Evolutionary conservation across 2,329 filamentous ascomycete genomes (phyloP).

Genomic region (Ascomycota sp.): DNA sequence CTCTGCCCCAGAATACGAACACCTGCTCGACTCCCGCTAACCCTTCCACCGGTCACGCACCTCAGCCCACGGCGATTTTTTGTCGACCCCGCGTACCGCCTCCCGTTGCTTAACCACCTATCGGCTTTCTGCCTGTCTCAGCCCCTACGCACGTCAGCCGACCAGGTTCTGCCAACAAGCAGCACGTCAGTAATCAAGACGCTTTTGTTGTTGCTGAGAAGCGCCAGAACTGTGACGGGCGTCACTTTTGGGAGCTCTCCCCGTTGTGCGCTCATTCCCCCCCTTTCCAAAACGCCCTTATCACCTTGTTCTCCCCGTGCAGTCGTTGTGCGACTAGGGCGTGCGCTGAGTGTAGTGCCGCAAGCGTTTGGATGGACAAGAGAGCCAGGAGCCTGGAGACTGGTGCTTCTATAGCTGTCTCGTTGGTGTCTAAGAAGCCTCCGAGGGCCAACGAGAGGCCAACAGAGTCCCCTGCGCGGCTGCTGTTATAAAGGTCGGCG

Average conservation of each 20-base stretch:
- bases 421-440: slow-evolving; percentile 6
- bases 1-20: slow-evolving; percentile 13
- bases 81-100: slow-evolving; percentile 1
- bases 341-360: slow-evolving; percentile 13
- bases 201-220: not conserved
- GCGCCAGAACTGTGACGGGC: slow-evolving; percentile 1
- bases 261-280: slow-evolving; percentile 6
- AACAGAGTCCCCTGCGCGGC: slow-evolving; percentile 6
- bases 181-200: slow-evolving; percentile 1
- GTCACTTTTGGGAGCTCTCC: slow-evolving; percentile 7
- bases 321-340: slow-evolving; percentile 10
- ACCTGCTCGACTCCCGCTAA: slow-evolving; percentile 6
- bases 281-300: slow-evolving; percentile 3
- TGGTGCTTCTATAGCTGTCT: slow-evolving; percentile 14
- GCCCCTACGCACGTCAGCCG: slow-evolving; percentile 1
- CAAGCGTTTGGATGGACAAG: slow-evolving; percentile 10
- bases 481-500: slow-evolving; percentile 24
- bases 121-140: slow-evolving; percentile 2
- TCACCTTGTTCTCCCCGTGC: slow-evolving; percentile 1
- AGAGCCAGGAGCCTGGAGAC: slow-evolving; percentile 8
- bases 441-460: slow-evolving; percentile 2
- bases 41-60: slow-evolving; percentile 6
- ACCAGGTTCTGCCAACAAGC: not conserved
- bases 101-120: slow-evolving; percentile 1
- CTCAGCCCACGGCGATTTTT: slow-evolving; percentile 7